Evolutionary conservation across 1,284 basidiomycete species (phyloP), one percentile per base, ranked within the genome.

Genomic region (Puccinia novopanici): DNA sequence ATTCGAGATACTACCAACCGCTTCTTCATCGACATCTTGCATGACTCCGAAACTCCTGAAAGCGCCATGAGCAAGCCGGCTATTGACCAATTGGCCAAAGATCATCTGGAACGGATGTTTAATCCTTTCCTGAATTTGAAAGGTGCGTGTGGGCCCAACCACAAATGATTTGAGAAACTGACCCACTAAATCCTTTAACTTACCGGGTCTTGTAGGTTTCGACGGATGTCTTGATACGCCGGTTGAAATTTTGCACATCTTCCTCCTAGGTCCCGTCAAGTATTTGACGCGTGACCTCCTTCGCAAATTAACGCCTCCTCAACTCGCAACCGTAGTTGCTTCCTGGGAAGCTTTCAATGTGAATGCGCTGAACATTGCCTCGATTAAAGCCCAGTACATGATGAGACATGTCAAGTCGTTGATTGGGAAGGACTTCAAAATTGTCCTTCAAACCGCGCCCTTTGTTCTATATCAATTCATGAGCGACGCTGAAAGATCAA

Each of bases 271-370:
- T 0, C 83, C 87, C 52, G 83, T 87, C 12, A 87, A 87, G 81
- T 87, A 87, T 68, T 83, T 87, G 37, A 87, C 87, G 86, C 81
- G 85, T 0, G 86, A 87, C 81, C 83, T 83, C 0, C 83, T 87
- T 0, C 59, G 81, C 4, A 75, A 81, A 1, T 82, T 82, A 10
- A 83, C 81, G 42, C 50, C 79, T 3, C 40, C 75, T 9, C 37
- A 82, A 12, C 83, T 83, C 74, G 65, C 80, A 10, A 34, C 82
- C 0, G 80, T 87, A 0, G 83, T 73, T 10, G 82, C 84, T 2
- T 82, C 83, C 0, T 83, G 86, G 0, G 70, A 70, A 0, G 84
- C 82, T 24, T 48, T 86, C 12, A 82, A 85, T 57, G 77, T 84
- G 0, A 37, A 75, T 10, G 85, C 84, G 1, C 83, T 87, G 0